phyloP scores from a whole-genome alignment of 306 rosid genomes.

The Cucurbita ficifolia region DNA sequence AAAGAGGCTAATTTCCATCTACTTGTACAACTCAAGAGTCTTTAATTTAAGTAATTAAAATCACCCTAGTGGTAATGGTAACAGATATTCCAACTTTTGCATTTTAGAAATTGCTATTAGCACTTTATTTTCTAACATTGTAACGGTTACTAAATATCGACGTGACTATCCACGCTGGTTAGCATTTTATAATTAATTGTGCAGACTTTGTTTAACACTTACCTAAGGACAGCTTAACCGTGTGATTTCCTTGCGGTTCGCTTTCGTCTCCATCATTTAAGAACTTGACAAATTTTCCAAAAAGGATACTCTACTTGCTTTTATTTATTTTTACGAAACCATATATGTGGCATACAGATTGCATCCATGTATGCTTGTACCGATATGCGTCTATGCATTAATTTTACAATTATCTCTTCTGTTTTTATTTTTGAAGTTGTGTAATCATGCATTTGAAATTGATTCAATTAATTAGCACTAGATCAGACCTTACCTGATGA shows the following conservation, averaged over 20 bases:
- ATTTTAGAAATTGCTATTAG: conserved; percentile 1
- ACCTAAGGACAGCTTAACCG: conserved; percentile 3
- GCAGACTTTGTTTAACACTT: conserved; percentile 3
- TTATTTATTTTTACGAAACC: background rate
- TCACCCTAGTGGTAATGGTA: conserved; percentile 1
- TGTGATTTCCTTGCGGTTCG: background rate
- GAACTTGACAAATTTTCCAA: background rate
- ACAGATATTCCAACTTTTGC: conserved; percentile 1
- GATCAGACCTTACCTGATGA: background rate
- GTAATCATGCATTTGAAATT: background rate
- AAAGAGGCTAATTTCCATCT: conserved; percentile 8
- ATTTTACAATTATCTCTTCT: background rate
- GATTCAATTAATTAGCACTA: background rate
- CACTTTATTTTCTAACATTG: background rate
- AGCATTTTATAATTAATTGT: conserved; percentile 4
- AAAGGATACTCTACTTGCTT: background rate
- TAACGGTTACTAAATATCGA: conserved; percentile 1
- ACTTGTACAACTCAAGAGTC: conserved; percentile 5
- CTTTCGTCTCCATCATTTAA: background rate
- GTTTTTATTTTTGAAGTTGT: background rate
- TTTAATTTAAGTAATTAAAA: background rate
- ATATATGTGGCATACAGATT: background rate
- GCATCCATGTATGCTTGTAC: background rate
- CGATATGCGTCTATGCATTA: background rate
- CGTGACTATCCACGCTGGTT: background rate